Evolutionary conservation across 1,284 basidiomycete genomes (phyloP).

Genomic region (Puccinia horiana): DNA sequence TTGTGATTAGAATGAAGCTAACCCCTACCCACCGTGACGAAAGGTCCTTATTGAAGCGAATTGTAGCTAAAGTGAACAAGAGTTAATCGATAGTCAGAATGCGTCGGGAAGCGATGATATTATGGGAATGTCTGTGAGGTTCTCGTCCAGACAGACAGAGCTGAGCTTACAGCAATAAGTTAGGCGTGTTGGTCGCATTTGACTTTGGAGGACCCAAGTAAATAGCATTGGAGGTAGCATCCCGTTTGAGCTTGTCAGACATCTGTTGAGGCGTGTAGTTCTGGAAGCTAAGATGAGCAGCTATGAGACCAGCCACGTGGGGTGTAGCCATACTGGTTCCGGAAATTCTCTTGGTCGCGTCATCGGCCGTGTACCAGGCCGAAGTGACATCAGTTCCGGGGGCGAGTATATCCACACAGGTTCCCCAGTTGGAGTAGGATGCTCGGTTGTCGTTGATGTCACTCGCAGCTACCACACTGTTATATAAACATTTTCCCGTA

Average conservation of each 20-base stretch:
- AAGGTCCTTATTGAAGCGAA: slow-evolving; percentile 9
- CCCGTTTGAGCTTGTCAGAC: slow-evolving; percentile 32
- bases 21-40: not conserved
- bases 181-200: slow-evolving; percentile 9
- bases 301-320: slow-evolving; percentile 58
- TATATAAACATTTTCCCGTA: not conserved
- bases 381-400: slow-evolving; percentile 58
- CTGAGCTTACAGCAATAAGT: slow-evolving; percentile 24
- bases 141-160: not conserved
- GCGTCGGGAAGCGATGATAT: too few species aligned
- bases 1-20: not conserved
- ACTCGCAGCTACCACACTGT: slow-evolving; percentile 50
- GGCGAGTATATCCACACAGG: slow-evolving; percentile 58
- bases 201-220: not conserved
- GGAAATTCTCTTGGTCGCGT: slow-evolving; percentile 58
- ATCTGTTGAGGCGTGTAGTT: slow-evolving; percentile 36
- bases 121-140: too few species aligned
- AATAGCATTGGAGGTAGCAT: slow-evolving; percentile 18
- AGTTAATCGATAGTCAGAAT: not conserved
- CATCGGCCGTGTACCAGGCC: slow-evolving; percentile 58
- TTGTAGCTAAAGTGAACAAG: not conserved
- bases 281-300: slow-evolving; percentile 52
- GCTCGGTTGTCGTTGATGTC: slow-evolving; percentile 50
- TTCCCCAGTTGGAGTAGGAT: slow-evolving; percentile 51
- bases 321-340: slow-evolving; percentile 60